phyloP scores from a whole-genome alignment of 139 green algal species.

The Chlamydomonas eustigma region DNA sequence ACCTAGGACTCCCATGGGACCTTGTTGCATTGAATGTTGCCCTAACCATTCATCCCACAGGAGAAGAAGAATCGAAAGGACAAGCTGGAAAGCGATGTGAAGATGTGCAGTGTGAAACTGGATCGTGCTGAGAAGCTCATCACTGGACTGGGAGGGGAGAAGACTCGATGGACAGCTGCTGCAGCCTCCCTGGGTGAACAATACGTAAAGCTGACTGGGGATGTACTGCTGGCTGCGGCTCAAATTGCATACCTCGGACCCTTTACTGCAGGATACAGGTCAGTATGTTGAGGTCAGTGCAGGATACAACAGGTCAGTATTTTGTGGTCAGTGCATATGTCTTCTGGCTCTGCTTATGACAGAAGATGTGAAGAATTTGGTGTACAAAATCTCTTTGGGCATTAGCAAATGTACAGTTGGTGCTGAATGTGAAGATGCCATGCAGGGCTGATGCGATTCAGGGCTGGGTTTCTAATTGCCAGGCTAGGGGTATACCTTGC shows the following conservation, averaged over 20 bases:
- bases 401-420: no score
- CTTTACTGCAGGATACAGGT: conserved; percentile 73
- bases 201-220: conserved; percentile 69
- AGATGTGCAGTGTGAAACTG: conserved; percentile 70
- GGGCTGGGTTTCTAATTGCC: conserved; percentile 44
- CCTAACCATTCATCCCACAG: no score
- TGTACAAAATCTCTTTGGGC: no score
- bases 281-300: background rate
- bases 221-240: conserved; percentile 69
- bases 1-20: no score
- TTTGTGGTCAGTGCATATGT: no score
- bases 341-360: no score
- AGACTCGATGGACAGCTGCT: conserved; percentile 65
- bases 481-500: conserved; percentile 42
- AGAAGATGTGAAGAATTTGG: no score
- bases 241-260: conserved; percentile 75
- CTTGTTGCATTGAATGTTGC: no score
- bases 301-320: no score
- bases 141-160: conserved; percentile 62
- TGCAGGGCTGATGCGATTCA: conserved; percentile 34
- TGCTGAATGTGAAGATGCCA: no score
- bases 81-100: conserved; percentile 66
- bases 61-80: conserved; percentile 50
- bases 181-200: conserved; percentile 49
- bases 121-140: conserved; percentile 70